Conservation (phyloP, 2,329 filamentous ascomycete genomes). For the Sporothrix globosa region DNA sequence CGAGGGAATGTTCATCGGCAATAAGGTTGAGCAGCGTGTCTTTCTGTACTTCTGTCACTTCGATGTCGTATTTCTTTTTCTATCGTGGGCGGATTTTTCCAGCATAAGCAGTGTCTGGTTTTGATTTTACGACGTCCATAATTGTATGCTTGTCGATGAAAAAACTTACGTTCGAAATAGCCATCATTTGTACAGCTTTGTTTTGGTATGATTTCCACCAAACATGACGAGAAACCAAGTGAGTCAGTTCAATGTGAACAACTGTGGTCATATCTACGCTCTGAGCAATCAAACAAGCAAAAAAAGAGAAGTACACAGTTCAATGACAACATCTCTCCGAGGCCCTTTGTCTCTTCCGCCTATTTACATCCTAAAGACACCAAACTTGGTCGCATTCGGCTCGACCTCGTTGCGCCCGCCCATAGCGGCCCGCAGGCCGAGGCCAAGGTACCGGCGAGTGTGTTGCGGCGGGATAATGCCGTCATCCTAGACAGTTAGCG, state of each 20-base stretch:
- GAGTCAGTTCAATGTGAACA: neutral
- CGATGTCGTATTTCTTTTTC: neutral
- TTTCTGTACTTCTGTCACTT: neutral
- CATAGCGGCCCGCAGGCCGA: constrained; percentile 73
- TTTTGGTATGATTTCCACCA: too few species aligned
- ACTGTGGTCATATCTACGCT: neutral
- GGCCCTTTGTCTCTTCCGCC: neutral
- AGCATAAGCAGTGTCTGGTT: neutral
- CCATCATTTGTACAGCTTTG: too few species aligned
- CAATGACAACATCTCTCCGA: neutral
- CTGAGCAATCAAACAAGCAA: neutral
- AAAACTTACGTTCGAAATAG: too few species aligned
- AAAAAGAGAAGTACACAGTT: neutral
- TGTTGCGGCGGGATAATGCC: constrained; percentile 79
- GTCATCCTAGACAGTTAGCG: constrained; percentile 58
- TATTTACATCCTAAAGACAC: constrained; percentile 77
- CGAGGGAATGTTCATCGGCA: neutral
- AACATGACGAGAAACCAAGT: too few species aligned
- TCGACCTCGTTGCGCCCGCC: constrained; percentile 66
- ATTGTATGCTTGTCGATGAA: too few species aligned
- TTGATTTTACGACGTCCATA: neutral
- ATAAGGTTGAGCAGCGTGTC: neutral
- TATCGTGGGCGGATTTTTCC: too few species aligned
- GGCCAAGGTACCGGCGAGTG: constrained; percentile 70
- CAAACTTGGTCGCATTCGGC: constrained; percentile 69